Conservation (phyloP, 129 eudicot genomes). For the Arctium lappa region DNA sequence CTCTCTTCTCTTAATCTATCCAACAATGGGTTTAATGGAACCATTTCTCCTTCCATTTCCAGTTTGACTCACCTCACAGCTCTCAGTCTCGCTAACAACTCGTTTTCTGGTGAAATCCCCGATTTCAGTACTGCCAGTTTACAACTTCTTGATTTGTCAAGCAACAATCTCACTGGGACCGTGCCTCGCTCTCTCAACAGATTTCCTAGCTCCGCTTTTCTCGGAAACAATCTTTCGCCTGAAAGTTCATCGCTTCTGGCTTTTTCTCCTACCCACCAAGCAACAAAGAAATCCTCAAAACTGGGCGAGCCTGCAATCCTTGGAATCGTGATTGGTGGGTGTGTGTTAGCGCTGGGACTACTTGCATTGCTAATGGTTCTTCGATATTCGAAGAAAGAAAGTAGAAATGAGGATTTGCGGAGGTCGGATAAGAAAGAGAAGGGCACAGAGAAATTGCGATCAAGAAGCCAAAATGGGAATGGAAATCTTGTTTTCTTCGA, state of each 20-base stretch:
- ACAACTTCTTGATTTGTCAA: constrained; percentile 60
- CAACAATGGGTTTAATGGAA: constrained; percentile 61
- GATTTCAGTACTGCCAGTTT: constrained; percentile 55
- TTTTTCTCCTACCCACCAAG: constrained; percentile 29
- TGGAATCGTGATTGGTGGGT: constrained; percentile 69
- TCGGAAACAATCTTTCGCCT: constrained; percentile 52
- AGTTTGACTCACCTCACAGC: constrained; percentile 69
- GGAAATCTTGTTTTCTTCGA: constrained; percentile 69
- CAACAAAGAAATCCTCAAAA: constrained; percentile 50
- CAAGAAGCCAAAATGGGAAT: constrained; percentile 43
- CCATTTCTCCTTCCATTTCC: constrained; percentile 66
- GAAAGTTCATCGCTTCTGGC: constrained; percentile 28
- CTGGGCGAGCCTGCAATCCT: constrained; percentile 54
- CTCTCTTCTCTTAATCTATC: constrained; percentile 64
- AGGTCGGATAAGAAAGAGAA: constrained; percentile 36
- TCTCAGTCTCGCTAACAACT: constrained; percentile 74
- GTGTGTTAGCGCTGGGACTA: constrained; percentile 40
- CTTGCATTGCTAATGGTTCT: constrained; percentile 39
- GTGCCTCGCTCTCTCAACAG: constrained; percentile 57
- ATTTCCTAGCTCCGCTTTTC: constrained; percentile 67
- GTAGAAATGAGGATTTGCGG: constrained; percentile 7
- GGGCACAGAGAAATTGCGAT: constrained; percentile 22
- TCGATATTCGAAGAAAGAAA: constrained; percentile 33
- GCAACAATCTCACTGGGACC: constrained; percentile 65
- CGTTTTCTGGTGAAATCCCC: constrained; percentile 77